Base-by-base conservation (phyloP, 208 protist genomes). In the Crithidia acanthocephali region DNA sequence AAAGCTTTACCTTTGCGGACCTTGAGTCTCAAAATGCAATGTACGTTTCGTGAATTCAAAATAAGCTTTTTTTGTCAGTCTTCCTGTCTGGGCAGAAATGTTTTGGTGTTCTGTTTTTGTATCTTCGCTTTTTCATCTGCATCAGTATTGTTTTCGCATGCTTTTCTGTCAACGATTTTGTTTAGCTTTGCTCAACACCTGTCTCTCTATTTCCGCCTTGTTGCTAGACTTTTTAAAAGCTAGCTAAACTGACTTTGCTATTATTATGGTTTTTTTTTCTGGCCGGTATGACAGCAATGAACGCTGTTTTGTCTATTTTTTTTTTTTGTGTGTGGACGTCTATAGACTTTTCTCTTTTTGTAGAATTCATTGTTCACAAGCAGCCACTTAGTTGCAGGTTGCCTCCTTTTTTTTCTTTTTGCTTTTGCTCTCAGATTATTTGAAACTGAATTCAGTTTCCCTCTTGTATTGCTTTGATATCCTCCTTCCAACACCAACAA, bases 11-110 rank as follows among this genome's bases (percentile, higher is more conserved):
- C 0, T 74, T 86, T 51, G 63, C 83, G 3, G 87, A 93, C 28
- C 48, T 93, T 28, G 62, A 77, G 45, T 68, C 74, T 13, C 87
- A 93, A 27, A 93, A 90, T 51, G 61, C 76, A 0, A 42, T 76
- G 42, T 79, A 61, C 23, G 42, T 52, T 33, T 68, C 50, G 27
- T 70, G 11, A 65, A 33, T 32, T 6, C 10, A 53, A 22, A 22
- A 20, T 32, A 51, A 20, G 51, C 65, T 58, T 60, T 62, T 70
- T 47, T 71, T 77, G 18, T 30, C 37, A 42, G 42, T 32, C 40
- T 62, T 42, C 6, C 37, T 13, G 9, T 15, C 37, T 15, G 9
- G 9, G 37, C 13, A 13, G n/a, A n/a, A n/a, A n/a, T 42, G 6
- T 42, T 42, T 68, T 59, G 2, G 57, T 50, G 30, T 25, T 47